phyloP scores from a whole-genome alignment of 371 early-diverging fungal species.

The Saksenaea oblongispora region DNA sequence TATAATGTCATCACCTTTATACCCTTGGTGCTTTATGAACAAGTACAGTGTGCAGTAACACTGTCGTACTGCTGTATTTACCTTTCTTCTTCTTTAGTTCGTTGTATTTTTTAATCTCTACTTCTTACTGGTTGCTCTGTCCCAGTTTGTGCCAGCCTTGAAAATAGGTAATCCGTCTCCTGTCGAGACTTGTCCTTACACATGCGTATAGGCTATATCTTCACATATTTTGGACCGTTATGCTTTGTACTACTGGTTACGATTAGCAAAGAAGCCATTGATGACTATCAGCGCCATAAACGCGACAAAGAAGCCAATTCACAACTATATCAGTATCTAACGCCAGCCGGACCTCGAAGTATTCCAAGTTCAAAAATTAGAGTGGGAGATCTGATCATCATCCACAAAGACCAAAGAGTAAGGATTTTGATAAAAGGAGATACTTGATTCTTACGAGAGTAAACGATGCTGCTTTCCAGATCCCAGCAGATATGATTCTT shows the following conservation, averaged over 20 bases:
- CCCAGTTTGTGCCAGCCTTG: constrained; percentile 91
- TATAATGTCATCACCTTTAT: constrained; percentile 92
- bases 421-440: not conserved
- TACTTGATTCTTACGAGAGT: not conserved
- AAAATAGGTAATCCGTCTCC: constrained; percentile 64
- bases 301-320: constrained; percentile 95
- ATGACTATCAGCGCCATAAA: constrained; percentile 91
- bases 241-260: constrained; percentile 93
- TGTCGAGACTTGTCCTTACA: not conserved
- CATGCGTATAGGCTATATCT: constrained; percentile 72
- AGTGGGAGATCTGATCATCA: constrained; percentile 93
- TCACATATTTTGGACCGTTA: constrained; percentile 96
- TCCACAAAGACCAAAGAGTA: constrained; percentile 91
- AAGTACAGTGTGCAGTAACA: constrained; percentile 51
- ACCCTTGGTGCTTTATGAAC: constrained; percentile 91
- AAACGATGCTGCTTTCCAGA: constrained; percentile 31
- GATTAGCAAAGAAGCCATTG: constrained; percentile 95
- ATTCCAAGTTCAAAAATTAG: constrained; percentile 85
- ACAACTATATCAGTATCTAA: constrained; percentile 72
- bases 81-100: constrained; percentile 61
- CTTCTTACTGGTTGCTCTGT: constrained; percentile 94
- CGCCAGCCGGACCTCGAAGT: constrained; percentile 54
- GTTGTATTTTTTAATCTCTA: constrained; percentile 97
- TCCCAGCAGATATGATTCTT: constrained; percentile 93
- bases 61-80: not conserved